Evolutionary conservation across 2,329 filamentous ascomycete genomes (phyloP).

Genomic region (Xenosphaeropsis pyriputrescens): DNA sequence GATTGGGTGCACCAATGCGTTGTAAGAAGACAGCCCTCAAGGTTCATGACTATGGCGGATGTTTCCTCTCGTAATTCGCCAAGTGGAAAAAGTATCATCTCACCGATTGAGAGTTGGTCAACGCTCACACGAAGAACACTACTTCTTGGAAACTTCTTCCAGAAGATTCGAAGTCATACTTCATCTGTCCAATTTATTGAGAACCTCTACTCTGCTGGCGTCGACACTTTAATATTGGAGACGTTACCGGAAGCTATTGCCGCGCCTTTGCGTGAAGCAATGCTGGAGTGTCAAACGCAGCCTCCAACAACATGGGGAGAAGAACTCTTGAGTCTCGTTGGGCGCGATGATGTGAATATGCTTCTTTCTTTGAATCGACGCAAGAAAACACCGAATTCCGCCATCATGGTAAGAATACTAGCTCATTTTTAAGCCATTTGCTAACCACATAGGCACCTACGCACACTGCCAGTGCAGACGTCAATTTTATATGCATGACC

Average conservation of each 20-base stretch:
- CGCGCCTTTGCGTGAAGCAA: constrained; percentile 67
- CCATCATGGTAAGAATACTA: constrained; percentile 2
- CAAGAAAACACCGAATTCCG: constrained; percentile 20
- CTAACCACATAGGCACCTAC: constrained; percentile 31
- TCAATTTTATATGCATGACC: constrained; percentile 60
- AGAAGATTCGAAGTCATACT: constrained; percentile 33
- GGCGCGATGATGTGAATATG: constrained; percentile 66
- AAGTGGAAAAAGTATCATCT: constrained; percentile 4
- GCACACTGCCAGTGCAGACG: constrained; percentile 57
- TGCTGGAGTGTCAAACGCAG: constrained; percentile 69
- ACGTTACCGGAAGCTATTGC: constrained; percentile 77
- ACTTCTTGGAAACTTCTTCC: constrained; percentile 55
- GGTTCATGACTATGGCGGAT: constrained; percentile 34
- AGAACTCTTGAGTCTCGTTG: constrained; percentile 59
- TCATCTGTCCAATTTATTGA: constrained; percentile 53
- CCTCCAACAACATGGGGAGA: constrained; percentile 66
- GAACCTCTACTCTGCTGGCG: constrained; percentile 54
- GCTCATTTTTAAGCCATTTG: background rate
- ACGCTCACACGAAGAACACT: constrained; percentile 46
- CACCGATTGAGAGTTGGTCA: constrained; percentile 11
- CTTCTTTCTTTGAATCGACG: constrained; percentile 36
- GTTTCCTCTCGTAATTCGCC: constrained; percentile 21
- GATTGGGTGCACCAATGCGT: constrained; percentile 31
- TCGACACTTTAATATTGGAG: constrained; percentile 55
- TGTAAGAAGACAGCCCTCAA: constrained; percentile 14